A percentile compares a stretch with the other conserved stretches of the same genome.
These are phyloP conservation scores for Sporothrix brunneoviolacea DNA, from an alignment of 2,329 filamentous ascomycete species.

Conservation along the genomic window DNA sequence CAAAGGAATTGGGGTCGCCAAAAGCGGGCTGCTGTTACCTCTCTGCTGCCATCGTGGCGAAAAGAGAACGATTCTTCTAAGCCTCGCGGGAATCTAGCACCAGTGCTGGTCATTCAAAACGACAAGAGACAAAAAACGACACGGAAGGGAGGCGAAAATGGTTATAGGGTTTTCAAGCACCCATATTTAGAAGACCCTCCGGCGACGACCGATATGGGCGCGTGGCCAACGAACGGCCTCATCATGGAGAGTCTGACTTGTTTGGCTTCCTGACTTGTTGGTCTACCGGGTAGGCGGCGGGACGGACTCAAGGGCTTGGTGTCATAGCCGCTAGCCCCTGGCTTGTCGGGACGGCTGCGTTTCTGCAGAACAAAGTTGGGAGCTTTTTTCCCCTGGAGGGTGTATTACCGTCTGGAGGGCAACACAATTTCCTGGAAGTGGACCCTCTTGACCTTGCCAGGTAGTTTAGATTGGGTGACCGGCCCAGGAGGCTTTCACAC, in stretches of 20 bases:
- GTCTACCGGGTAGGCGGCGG: conserved; percentile 8
- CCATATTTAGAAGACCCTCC: conserved; percentile 13
- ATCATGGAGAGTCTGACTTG: conserved; percentile 8
- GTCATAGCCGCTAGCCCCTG: conserved; percentile 11
- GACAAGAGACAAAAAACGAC: background rate
- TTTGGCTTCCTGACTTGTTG: background rate
- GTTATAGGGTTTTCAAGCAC: background rate
- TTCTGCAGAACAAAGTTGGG: conserved; percentile 12
- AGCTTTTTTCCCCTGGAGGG: background rate
- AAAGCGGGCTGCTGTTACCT: conserved; percentile 8
- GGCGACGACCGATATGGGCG: conserved; percentile 13
- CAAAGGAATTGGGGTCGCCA: background rate
- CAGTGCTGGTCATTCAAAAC: background rate
- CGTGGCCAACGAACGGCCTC: conserved; percentile 10
- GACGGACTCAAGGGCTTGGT: conserved; percentile 11
- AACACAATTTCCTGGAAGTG: conserved; percentile 25
- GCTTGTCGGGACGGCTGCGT: conserved; percentile 8
- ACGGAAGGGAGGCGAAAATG: background rate
- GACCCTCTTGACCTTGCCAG: conserved; percentile 23
- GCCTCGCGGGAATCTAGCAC: background rate
- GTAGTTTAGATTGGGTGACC: conserved; percentile 25
- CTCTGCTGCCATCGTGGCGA: conserved; percentile 11
- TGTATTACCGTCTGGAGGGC: conserved; percentile 15
- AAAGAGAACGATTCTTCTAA: background rate
- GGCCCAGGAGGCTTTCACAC: conserved; percentile 21